Evolutionary conservation across 164 flowering plant genomes (phyloP), one percentile per base, ranked within the genome.

Genomic region (Berberis vulgaris): DNA sequence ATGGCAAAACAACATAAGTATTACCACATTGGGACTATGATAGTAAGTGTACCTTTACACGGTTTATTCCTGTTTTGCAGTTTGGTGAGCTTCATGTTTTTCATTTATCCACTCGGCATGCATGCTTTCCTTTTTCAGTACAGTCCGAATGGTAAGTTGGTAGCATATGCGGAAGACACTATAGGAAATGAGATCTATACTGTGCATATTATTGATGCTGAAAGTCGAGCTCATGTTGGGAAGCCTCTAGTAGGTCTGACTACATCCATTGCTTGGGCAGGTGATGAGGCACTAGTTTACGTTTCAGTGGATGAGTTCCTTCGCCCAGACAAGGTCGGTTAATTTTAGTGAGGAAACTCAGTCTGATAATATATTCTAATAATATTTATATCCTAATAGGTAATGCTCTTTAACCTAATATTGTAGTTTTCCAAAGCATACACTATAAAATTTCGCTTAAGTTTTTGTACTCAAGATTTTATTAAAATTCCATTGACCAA

Each of bases 121-220:
- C 26, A 26, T 26, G 26, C 26, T 26, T 26, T 26, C 26, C 26
- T 26, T 65, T 54, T 67, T 38, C 71, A 91, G 98, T 86, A 79
- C 65, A 89, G 97, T 71, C 96, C 97, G 52, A 81, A 84, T 71
- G 73, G 84, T 68, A 88, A 87, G 82, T 61, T 93, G 74, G 86
- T 90, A 12, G 97, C 93, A 41, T 93, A 88, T 80, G 93, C 98
- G 7, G 96, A 93, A 74, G 98, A 93, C 71, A 83, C 86, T n/a
- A 86, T 83, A 70, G 98, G 98, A 49, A 78, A 88, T 75, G 98
- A 93, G 76, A 88, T 90, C 42, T 93, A 88, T 74, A 82, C 87
- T 53, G 82, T 87, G 47, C 60, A 82, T 73, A 73, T 90, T 54
- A 90, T 88, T 67, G 93, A 88, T 76, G 80, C 81, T 40, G 94